Evolutionary conservation across 768 basidiomycete genomes (phyloP).

Genomic region (Auriscalpium vulgare): DNA sequence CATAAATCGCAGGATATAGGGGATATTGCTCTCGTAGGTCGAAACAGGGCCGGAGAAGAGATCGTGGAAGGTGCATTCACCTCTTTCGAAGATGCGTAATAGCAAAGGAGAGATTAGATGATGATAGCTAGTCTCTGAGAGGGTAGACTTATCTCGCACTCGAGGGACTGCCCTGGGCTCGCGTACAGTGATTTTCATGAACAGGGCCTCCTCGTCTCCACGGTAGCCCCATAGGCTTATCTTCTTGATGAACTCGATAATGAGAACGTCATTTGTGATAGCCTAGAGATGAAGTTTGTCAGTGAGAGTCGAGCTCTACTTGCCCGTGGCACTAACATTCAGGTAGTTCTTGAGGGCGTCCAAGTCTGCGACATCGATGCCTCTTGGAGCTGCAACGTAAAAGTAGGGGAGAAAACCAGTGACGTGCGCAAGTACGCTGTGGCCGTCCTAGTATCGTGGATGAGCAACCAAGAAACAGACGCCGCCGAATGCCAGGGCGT

Average conservation of each 20-base stretch:
- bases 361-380: slow-evolving; percentile 65
- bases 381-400: slow-evolving; percentile 81
- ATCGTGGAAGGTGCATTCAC: slow-evolving; percentile 41
- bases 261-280: slow-evolving; percentile 30
- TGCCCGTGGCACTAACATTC: slow-evolving; percentile 48
- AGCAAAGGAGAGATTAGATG: slow-evolving; percentile 6
- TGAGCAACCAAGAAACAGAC: no score
- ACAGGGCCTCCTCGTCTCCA: slow-evolving; percentile 71
- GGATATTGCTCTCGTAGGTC: slow-evolving; percentile 94
- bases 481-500: slow-evolving; percentile 1
- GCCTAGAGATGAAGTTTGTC: background rate
- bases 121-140: background rate
- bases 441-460: slow-evolving; percentile 47
- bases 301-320: background rate
- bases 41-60: slow-evolving; percentile 39
- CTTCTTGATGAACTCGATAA: slow-evolving; percentile 52
- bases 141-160: slow-evolving; percentile 75
- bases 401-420: slow-evolving; percentile 88
- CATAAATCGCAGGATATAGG: slow-evolving; percentile 91
- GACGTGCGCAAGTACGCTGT: slow-evolving; percentile 84
- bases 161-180: slow-evolving; percentile 77
- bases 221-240: slow-evolving; percentile 83
- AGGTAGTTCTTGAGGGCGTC: slow-evolving; percentile 56
- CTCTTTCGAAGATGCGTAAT: slow-evolving; percentile 46
- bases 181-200: slow-evolving; percentile 75